These are phyloP conservation scores for Sporothrix mexicana DNA, from an alignment of 2,329 filamentous ascomycete genomes.

Conservation along the genomic window DNA sequence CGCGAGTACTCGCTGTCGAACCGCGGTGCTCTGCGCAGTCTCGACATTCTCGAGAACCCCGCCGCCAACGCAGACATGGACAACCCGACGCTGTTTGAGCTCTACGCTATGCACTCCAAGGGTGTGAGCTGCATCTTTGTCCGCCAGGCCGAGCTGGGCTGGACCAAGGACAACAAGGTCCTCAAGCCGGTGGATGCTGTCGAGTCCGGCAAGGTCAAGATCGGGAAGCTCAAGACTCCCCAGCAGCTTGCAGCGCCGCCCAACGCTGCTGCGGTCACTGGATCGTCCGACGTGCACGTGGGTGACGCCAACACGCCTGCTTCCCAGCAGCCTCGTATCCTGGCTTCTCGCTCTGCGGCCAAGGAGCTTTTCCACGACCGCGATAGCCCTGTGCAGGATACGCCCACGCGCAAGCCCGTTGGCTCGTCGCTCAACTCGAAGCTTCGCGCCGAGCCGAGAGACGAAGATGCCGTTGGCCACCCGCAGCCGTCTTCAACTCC, in stretches of 20 bases:
- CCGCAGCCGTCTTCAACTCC: slow-evolving; percentile 7
- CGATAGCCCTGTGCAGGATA: slow-evolving; percentile 41
- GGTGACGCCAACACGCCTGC: slow-evolving; percentile 38
- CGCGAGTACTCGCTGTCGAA: slow-evolving; percentile 91
- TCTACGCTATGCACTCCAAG: slow-evolving; percentile 97
- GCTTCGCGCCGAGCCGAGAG: slow-evolving; percentile 54
- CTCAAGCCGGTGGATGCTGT: slow-evolving; percentile 78
- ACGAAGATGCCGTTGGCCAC: slow-evolving; percentile 49
- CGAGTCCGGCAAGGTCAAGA: slow-evolving; percentile 73
- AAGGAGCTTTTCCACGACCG: slow-evolving; percentile 48
- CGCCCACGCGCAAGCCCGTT: slow-evolving; percentile 44
- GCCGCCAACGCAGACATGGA: slow-evolving; percentile 67
- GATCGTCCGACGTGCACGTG: slow-evolving; percentile 45
- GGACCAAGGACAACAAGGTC: slow-evolving; percentile 89
- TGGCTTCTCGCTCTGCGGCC: slow-evolving; percentile 43
- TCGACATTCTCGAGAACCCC: slow-evolving; percentile 82
- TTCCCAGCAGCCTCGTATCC: slow-evolving; percentile 41
- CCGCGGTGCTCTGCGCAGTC: slow-evolving; percentile 83
- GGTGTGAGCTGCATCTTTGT: slow-evolving; percentile 90
- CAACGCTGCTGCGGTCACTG: slow-evolving; percentile 46
- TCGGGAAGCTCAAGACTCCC: slow-evolving; percentile 69
- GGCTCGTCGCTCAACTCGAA: slow-evolving; percentile 48
- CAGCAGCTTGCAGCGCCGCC: slow-evolving; percentile 52
- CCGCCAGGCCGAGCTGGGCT: slow-evolving; percentile 88
- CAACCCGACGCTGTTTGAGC: slow-evolving; percentile 82